phyloP scores from a whole-genome alignment of 2,329 filamentous ascomycete species.

The Cercospora sp. region DNA sequence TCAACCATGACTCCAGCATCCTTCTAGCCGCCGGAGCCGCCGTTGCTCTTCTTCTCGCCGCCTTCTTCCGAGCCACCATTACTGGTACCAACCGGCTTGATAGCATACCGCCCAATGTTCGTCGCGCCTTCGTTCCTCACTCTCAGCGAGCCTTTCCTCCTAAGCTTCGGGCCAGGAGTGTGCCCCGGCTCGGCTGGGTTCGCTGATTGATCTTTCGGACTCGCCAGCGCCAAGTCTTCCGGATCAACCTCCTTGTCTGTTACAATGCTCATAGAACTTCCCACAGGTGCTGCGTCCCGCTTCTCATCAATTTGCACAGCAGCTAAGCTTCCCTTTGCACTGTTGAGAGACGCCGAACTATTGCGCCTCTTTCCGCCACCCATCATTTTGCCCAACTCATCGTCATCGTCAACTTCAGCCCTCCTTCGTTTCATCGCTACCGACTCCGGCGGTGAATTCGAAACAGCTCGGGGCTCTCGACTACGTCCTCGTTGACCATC shows the following conservation, averaged over 20 bases:
- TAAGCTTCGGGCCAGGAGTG: constrained; percentile 32
- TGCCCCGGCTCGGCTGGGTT: constrained; percentile 22
- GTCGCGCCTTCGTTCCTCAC: constrained; percentile 45
- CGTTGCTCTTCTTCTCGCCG: constrained; percentile 18
- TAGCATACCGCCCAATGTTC: constrained; percentile 31
- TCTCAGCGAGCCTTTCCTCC: constrained; percentile 47
- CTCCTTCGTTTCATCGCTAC: constrained; percentile 80
- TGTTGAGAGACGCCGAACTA: constrained; percentile 33
- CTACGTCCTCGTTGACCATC: constrained; percentile 24
- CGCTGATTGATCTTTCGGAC: constrained; percentile 15
- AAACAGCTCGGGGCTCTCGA: constrained; percentile 25
- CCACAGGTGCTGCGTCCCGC: constrained; percentile 6
- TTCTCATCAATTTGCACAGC: constrained; percentile 28
- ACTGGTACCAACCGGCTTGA: constrained; percentile 30
- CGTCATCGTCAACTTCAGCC: constrained; percentile 83
- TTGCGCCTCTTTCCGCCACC: constrained; percentile 46
- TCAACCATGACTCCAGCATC: neutral
- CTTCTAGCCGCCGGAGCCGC: constrained; percentile 8
- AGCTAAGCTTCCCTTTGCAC: constrained; percentile 27
- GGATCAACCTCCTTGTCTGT: constrained; percentile 17
- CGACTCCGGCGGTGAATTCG: constrained; percentile 37
- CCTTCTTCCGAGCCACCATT: neutral
- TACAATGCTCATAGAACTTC: constrained; percentile 16
- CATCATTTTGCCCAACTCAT: constrained; percentile 82
- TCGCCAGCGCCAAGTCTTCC: constrained; percentile 24